Evolutionary conservation across 2,329 filamentous ascomycete genomes (phyloP).

Genomic region (Beauveria asiatica): DNA sequence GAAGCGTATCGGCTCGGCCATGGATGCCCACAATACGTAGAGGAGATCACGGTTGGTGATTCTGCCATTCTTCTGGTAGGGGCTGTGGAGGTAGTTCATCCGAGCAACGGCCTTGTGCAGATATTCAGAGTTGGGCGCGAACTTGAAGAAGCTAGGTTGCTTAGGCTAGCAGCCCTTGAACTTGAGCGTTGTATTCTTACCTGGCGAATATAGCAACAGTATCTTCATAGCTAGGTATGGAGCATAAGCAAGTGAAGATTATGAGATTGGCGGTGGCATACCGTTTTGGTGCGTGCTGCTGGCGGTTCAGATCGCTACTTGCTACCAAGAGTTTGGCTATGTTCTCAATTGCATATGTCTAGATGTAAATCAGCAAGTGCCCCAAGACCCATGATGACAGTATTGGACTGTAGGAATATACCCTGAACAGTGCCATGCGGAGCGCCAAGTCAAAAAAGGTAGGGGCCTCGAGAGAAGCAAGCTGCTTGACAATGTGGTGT

Average conservation of each 20-base stretch:
- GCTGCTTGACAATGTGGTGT: conserved; percentile 31
- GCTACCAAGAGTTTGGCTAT: conserved; percentile 28
- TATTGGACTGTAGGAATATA: conserved; percentile 8
- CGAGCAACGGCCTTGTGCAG: conserved; percentile 29
- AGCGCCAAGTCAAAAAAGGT: conserved; percentile 28
- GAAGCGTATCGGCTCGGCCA: conserved; percentile 57
- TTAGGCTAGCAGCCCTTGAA: not conserved
- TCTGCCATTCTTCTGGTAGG: conserved; percentile 27
- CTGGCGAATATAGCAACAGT: conserved; percentile 29
- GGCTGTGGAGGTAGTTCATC: conserved; percentile 32
- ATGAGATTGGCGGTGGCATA: conserved; percentile 12
- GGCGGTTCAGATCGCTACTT: conserved; percentile 27
- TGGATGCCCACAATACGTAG: conserved; percentile 46
- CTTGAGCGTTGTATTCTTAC: conserved; percentile 16
- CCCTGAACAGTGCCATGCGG: conserved; percentile 34
- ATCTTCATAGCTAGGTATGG: conserved; percentile 30
- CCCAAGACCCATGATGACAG: no score
- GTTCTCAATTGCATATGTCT: conserved; percentile 33
- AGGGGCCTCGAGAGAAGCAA: conserved; percentile 29
- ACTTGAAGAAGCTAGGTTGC: conserved; percentile 22
- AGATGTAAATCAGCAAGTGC: not conserved
- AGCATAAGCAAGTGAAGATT: no score
- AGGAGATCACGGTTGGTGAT: conserved; percentile 31
- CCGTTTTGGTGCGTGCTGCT: conserved; percentile 26
- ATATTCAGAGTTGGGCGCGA: conserved; percentile 20